Evolutionary conservation across 495 filamentous ascomycete species (phyloP).

Genomic region (Lophium mytilinum): DNA sequence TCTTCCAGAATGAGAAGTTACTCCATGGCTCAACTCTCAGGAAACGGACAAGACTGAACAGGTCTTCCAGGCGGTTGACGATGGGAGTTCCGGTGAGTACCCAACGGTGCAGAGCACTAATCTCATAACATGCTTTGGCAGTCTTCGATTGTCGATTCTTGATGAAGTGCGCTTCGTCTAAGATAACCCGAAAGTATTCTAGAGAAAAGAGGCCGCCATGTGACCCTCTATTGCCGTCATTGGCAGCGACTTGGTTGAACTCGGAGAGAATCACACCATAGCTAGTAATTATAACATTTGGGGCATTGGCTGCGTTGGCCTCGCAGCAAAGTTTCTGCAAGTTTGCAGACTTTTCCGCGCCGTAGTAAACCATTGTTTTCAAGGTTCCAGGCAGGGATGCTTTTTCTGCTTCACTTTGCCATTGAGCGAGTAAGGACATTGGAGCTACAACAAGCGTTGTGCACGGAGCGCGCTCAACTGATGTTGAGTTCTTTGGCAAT

Average conservation of each 20-base stretch:
- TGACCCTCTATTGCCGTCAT: conserved; percentile 45
- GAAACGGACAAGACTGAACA: conserved; percentile 92
- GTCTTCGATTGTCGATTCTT: conserved; percentile 83
- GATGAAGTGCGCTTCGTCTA: conserved; percentile 91
- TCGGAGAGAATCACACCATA: conserved; percentile 90
- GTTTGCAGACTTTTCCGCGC: conserved; percentile 68
- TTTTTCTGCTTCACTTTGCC: conserved; percentile 89
- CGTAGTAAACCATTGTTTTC: conserved; percentile 85
- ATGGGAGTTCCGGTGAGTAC: conserved; percentile 93
- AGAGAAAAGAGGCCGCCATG: conserved; percentile 79
- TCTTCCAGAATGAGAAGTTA: conserved; percentile 98
- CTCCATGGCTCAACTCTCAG: conserved; percentile 92
- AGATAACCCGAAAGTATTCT: conserved; percentile 86
- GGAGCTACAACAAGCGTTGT: conserved; percentile 93
- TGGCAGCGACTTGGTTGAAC: conserved; percentile 58
- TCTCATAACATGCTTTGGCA: conserved; percentile 84
- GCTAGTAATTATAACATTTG: conserved; percentile 89
- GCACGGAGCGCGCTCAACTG: conserved; percentile 62
- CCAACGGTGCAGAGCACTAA: conserved; percentile 82
- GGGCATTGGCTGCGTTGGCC: conserved; percentile 63
- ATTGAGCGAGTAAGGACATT: conserved; percentile 88
- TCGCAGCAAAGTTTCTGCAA: conserved; percentile 68
- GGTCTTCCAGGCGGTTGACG: conserved; percentile 89
- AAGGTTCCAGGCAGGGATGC: conserved; percentile 74
- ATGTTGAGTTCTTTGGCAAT: conserved; percentile 45